Conservation (phyloP, 139 green algal genomes). For the Raphidocelis subcapitata region DNA sequence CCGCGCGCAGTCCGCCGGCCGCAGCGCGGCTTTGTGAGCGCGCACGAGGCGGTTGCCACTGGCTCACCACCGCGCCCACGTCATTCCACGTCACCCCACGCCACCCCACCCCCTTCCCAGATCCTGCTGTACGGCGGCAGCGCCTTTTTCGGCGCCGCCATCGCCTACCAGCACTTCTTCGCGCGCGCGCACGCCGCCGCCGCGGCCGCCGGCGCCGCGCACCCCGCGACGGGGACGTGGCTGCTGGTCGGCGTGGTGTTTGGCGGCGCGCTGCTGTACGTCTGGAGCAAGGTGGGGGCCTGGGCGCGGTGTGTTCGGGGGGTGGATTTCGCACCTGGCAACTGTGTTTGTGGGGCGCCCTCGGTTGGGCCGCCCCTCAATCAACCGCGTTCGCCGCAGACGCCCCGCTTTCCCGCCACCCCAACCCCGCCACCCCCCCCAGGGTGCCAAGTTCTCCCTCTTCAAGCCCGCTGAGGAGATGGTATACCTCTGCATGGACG, state of each 20-base stretch:
- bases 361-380: no score
- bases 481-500: constrained; percentile 73
- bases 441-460: constrained; percentile 42
- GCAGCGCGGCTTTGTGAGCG: no score
- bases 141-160: constrained; percentile 77
- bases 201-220: not conserved
- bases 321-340: no score
- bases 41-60: no score
- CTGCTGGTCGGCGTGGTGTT: constrained; percentile 63
- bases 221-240: not conserved
- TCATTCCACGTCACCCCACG: no score
- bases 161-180: constrained; percentile 54
- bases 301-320: no score
- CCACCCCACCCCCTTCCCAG: no score
- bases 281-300: constrained; percentile 72
- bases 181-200: not conserved
- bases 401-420: not conserved
- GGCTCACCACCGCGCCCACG: no score
- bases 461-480: constrained; percentile 97
- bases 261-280: constrained; percentile 72
- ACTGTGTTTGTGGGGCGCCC: no score
- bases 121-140: constrained; percentile 58
- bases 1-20: no score
- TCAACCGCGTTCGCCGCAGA: not conserved
- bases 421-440: not conserved